These are phyloP conservation scores for Yamadazyma laniorum DNA, from an alignment of 805 yeast species.

Conservation along the genomic window DNA sequence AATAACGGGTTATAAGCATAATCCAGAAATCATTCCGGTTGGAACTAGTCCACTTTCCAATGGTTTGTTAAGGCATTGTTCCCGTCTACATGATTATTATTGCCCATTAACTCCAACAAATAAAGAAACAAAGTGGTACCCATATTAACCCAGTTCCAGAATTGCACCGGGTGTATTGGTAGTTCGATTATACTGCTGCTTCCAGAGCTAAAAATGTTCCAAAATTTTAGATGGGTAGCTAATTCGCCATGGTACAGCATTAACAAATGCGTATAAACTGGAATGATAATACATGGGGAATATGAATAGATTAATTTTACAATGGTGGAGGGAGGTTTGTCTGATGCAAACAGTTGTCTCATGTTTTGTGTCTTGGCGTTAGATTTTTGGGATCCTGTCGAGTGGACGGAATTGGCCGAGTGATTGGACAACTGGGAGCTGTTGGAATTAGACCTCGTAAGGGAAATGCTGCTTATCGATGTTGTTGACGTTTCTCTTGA, in stretches of 20 bases:
- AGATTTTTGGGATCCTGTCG: slow-evolving; percentile 2
- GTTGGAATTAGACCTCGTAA: slow-evolving; percentile 10
- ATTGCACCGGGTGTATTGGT: slow-evolving; percentile 78
- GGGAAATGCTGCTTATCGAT: slow-evolving; percentile 18
- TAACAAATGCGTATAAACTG: slow-evolving; percentile 92
- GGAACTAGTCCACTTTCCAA: slow-evolving; percentile 38
- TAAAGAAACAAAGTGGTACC: slow-evolving; percentile 76
- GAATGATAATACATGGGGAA: slow-evolving; percentile 91
- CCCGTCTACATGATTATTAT: slow-evolving; percentile 26
- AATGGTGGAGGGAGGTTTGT: slow-evolving; percentile 27
- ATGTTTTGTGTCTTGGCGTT: slow-evolving; percentile 3
- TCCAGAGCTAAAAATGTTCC: slow-evolving; percentile 51
- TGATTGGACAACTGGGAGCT: slow-evolving; percentile 5
- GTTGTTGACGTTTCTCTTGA: slow-evolving; percentile 32
- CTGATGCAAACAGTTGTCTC: slow-evolving; percentile 8
- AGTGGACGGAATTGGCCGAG: slow-evolving; percentile 13
- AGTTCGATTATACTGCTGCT: slow-evolving; percentile 18
- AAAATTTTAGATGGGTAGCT: slow-evolving; percentile 57
- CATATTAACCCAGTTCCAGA: slow-evolving; percentile 97
- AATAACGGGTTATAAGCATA: too few relatives aligned
- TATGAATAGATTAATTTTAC: slow-evolving; percentile 74
- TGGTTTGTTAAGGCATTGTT: slow-evolving; percentile 41
- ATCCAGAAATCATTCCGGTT: too few relatives aligned
- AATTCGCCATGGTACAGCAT: slow-evolving; percentile 82
- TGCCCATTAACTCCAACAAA: slow-evolving; percentile 66